These are phyloP conservation scores for Circinella umbellata DNA, from an alignment of 371 early-diverging fungal genomes.

Conservation along the genomic window DNA sequence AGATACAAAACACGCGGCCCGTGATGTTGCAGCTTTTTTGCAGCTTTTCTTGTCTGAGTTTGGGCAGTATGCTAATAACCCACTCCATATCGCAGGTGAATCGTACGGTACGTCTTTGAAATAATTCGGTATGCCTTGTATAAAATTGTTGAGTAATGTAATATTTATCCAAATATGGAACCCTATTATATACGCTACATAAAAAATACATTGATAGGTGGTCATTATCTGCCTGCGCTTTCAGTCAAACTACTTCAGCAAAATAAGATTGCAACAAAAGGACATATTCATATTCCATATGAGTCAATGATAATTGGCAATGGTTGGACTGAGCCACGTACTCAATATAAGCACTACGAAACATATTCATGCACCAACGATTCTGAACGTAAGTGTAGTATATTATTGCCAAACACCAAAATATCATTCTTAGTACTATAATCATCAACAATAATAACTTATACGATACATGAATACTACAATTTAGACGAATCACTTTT, in stretches of 20 bases:
- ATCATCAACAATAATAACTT: too few relatives aligned
- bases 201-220: slow-evolving; percentile 34
- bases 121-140: too few relatives aligned
- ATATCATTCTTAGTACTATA: too few relatives aligned
- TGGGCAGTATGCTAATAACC: slow-evolving; percentile 39
- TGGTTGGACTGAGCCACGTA: slow-evolving; percentile 84
- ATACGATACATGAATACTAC: background rate
- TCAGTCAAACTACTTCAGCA: slow-evolving; percentile 61
- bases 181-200: background rate
- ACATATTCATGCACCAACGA: slow-evolving; percentile 75
- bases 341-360: slow-evolving; percentile 86
- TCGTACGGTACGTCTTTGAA: slow-evolving; percentile 42
- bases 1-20: slow-evolving; percentile 53
- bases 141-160: too few relatives aligned
- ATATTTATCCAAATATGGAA: background rate
- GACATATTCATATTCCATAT: slow-evolving; percentile 26
- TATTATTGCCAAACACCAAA: background rate
- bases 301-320: slow-evolving; percentile 86
- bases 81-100: slow-evolving; percentile 67
- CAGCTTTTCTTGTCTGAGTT: slow-evolving; percentile 74
- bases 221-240: slow-evolving; percentile 79
- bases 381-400: slow-evolving; percentile 19
- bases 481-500: slow-evolving; percentile 35
- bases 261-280: slow-evolving; percentile 61
- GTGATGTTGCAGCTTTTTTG: slow-evolving; percentile 65